Evolutionary conservation across 164 flowering plant species (phyloP), one percentile per base, ranked within the genome.

Genomic region (Magnolia kwangsiensis): DNA sequence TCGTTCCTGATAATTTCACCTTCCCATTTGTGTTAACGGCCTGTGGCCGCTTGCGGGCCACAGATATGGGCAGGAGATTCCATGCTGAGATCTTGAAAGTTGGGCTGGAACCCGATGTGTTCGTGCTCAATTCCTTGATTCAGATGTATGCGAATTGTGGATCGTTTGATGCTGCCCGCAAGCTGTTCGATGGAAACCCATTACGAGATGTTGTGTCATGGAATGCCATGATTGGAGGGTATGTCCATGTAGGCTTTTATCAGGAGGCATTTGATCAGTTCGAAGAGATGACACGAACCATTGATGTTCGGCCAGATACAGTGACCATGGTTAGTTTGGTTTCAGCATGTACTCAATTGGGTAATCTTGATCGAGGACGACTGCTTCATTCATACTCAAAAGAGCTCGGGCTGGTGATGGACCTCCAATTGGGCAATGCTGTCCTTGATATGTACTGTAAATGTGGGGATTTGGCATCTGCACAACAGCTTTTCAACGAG

Each of bases 381-480:
- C 63, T 63, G 27, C 65, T 80, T 71, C 82, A 80, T 70, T 58
- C 37, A 13, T 71, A 68, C 58, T 23, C 72, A 8, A 55, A 64
- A 49, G 76, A 71, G 8, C 55, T 67, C 13, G 63, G 67, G 16
- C 49, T 80, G 31, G 66, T 63, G 9, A 73, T 29, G 50, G 63
- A 69, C 49, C 71, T 72, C 21, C 50, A 63, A 27, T 63, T 80
- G 72, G 74, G 71, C 51, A 71, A 72, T 74, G 74, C 80, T 4
- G 21, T 80, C n/a, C 27, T 80, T 0, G 75, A 80, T 65, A 74
- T 80, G 77, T 80, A 80, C 23, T 73, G 74, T 29, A 80, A 80
- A 71, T 80, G 83, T 66, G 83, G 78, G 55, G 86, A 82, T 31
- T 65, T 84, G 67, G 81, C 61, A 45, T 70, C 76, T 37, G 82